Percentiles rank a stretch among this genome's conserved stretches.
These are phyloP conservation scores for Puccinia coronata DNA, from an alignment of 1,284 basidiomycete genomes.

Conservation along the genomic window DNA sequence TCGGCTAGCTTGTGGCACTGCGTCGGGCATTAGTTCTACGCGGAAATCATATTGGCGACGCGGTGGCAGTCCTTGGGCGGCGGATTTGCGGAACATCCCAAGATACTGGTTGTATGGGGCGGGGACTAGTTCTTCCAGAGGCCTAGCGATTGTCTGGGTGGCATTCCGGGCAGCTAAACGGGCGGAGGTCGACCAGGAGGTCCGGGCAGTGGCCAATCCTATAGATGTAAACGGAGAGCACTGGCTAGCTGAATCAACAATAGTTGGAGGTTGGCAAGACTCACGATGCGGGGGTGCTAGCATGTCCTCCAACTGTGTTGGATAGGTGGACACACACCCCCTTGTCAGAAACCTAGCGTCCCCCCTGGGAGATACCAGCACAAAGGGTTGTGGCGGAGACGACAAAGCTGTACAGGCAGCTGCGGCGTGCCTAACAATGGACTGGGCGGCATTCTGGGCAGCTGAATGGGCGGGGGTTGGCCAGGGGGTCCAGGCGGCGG, in stretches of 20 bases:
- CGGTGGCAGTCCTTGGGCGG: neutral
- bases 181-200: neutral
- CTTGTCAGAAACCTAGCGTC: neutral
- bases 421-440: too few relatives aligned
- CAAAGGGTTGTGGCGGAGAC: neutral
- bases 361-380: neutral
- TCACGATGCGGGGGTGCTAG: constrained; percentile 15
- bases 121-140: neutral
- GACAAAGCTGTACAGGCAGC: constrained; percentile 8
- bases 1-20: neutral
- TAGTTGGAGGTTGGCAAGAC: neutral
- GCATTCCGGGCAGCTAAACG: neutral
- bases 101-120: neutral
- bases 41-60: too few relatives aligned
- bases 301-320: neutral
- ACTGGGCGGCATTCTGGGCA: too few relatives aligned
- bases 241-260: neutral
- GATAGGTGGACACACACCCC: neutral
- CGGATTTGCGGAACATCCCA: neutral
- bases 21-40: neutral
- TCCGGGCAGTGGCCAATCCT: neutral
- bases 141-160: neutral
- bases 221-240: neutral
- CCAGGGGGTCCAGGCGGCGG: too few relatives aligned
- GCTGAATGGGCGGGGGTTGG: too few relatives aligned